phyloP scores from a whole-genome alignment of 495 filamentous ascomycete species.

The Neurospora sp. region DNA sequence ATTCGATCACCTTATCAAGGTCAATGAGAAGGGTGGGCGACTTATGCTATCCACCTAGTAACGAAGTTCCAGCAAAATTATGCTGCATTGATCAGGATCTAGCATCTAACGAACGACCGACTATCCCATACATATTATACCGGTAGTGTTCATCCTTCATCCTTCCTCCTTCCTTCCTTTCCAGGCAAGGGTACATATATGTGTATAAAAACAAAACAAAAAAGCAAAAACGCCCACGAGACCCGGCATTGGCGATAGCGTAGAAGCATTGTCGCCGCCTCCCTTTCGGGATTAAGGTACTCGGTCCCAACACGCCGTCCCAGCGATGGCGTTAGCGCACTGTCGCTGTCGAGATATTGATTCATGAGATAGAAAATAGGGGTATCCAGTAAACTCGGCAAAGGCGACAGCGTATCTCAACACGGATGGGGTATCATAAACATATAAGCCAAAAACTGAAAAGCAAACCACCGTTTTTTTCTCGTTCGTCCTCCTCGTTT shows the following conservation, averaged over 20 bases:
- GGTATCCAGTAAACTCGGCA: constrained; percentile 7
- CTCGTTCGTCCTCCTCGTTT: background rate
- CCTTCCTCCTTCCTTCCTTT: background rate
- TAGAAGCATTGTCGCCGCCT: constrained; percentile 40
- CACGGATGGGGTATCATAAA: constrained; percentile 49
- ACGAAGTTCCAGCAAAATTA: background rate
- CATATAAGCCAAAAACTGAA: constrained; percentile 4
- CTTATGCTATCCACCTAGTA: background rate
- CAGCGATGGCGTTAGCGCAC: constrained; percentile 50
- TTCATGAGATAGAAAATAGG: constrained; percentile 6
- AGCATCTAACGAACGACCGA: background rate
- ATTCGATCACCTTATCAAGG: too few relatives aligned
- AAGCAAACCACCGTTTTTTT: constrained; percentile 7
- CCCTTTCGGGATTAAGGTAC: too few relatives aligned
- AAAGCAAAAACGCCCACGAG: constrained; percentile 38
- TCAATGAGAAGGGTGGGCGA: too few relatives aligned
- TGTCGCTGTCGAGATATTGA: constrained; percentile 38
- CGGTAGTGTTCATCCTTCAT: background rate
- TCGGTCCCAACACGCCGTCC: constrained; percentile 43
- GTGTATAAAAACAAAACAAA: background rate
- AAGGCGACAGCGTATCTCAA: constrained; percentile 38
- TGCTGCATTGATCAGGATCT: background rate
- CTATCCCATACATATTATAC: background rate
- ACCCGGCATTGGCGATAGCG: constrained; percentile 41
- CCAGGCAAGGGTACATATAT: too few relatives aligned